Base-by-base conservation (phyloP, 768 basidiomycete species). In the Psilocybe subaeruginosa region DNA sequence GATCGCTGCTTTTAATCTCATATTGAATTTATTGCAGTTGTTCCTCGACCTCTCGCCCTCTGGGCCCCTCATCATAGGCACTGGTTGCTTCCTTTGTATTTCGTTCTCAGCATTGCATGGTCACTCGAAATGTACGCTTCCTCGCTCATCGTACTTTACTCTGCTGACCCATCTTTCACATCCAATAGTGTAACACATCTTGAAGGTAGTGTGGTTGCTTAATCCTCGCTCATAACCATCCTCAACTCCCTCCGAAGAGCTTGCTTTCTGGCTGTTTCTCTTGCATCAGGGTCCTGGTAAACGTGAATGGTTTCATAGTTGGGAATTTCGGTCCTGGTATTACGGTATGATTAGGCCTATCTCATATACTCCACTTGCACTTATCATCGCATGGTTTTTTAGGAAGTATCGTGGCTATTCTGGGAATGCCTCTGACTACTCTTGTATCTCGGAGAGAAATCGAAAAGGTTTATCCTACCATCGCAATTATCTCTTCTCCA, bases 221-320 rank as follows among this genome's bases (percentile, higher is more conserved):
- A 17, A 30, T 19, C 8, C 12, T 35, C 41, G 23, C 8, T 35
- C 41, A 39, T 58, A 11, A 46, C 19, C 27, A 27, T 19, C 47
- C 56, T 58, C 39, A 56, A 49, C 31, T 30, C 11, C 47, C 52
- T 19, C 59, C 19, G 27, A 70, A 92, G 91, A 92, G 70, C 80
- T 93, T 12, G 79, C 87, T 0, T 93, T 93, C 68, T 94, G 92
- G 92, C 69, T 93, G 30, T 94, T 93, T 72, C 81, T 94, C 19
- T 80, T 92, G 31, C 84, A 92, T 64, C 92, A 93, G 74, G 88
- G 89, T 3, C 88, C 89, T 0, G 75, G 78, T 47, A 84, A 87
- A 68, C 84, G 87, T 3, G 78, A 85, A 33, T 94, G 92, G 92
- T 93, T 93, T 72, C 77, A 84, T 23, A 91, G 91, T 70, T 86